Conservation (phyloP, 176 grass and related monocot genomes). For the Pontederia paniculata region DNA sequence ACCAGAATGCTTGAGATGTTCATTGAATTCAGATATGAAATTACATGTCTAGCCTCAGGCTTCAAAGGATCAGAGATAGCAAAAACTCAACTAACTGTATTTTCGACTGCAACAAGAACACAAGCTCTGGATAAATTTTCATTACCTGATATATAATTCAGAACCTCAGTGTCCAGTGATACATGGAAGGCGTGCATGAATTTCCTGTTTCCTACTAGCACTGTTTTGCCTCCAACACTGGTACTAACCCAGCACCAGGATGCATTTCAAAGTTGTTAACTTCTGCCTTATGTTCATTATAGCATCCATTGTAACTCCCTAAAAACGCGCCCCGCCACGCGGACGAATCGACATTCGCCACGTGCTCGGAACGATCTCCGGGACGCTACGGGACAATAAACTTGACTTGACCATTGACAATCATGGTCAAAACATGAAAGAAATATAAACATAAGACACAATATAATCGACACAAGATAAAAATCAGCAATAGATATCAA, state of each 20-base stretch:
- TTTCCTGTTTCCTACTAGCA: slow-evolving; percentile 88
- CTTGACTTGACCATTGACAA: too few species aligned
- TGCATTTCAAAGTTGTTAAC: slow-evolving; percentile 83
- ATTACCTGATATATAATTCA: slow-evolving; percentile 49
- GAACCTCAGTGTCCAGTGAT: slow-evolving; percentile 37
- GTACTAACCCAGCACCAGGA: slow-evolving; percentile 78
- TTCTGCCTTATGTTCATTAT: slow-evolving; percentile 44
- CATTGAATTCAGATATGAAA: slow-evolving; percentile 72
- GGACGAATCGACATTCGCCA: too few species aligned
- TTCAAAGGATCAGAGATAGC: slow-evolving; percentile 91
- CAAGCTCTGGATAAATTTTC: slow-evolving; percentile 77
- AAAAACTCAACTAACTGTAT: slow-evolving; percentile 56
- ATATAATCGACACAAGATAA: too few species aligned
- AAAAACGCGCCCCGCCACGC: too few species aligned
- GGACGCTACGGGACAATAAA: too few species aligned
- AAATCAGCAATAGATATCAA: too few species aligned
- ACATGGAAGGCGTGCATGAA: slow-evolving; percentile 72
- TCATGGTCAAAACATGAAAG: too few species aligned
- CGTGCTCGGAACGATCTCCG: too few species aligned
- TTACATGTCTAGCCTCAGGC: slow-evolving; percentile 57
- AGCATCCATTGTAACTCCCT: too few species aligned
- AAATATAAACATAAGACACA: too few species aligned
- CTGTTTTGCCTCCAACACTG: slow-evolving; percentile 46
- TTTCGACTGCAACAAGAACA: slow-evolving; percentile 70
- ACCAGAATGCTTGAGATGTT: slow-evolving; percentile 92